Conservation (phyloP, 106 monocot genomes). For the Dioscorea dumetorum region DNA sequence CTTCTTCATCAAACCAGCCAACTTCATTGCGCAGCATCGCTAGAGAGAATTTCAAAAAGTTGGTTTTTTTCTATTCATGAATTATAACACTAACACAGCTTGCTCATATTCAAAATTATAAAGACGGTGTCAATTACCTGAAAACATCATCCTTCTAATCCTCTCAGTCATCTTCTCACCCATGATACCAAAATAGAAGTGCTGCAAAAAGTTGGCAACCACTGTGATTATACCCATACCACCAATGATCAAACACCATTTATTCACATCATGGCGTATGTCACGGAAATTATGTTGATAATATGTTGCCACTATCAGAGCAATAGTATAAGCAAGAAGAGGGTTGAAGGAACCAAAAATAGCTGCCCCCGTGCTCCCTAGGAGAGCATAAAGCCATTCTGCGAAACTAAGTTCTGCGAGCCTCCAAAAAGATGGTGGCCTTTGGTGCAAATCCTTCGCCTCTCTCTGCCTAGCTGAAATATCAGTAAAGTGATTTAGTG, state of each 20-base stretch:
- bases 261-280: constrained; percentile 73
- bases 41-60: constrained; percentile 17
- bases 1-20: constrained; percentile 99
- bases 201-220: constrained; percentile 95
- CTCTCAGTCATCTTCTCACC: constrained; percentile 99
- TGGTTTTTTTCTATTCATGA: too few relatives aligned
- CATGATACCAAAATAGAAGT: constrained; percentile 99
- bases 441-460: constrained; percentile 26
- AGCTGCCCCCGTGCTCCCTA: constrained; percentile 89
- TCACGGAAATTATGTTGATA: constrained; percentile 53
- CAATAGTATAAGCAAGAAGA: constrained; percentile 82
- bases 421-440: constrained; percentile 87
- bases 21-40: constrained; percentile 97
- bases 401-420: constrained; percentile 85
- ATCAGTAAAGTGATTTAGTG: constrained; percentile 49
- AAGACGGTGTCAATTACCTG: constrained; percentile 40
- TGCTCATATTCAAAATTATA: too few relatives aligned
- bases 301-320: constrained; percentile 82
- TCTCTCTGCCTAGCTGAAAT: constrained; percentile 33
- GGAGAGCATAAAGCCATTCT: constrained; percentile 97
- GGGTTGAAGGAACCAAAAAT: constrained; percentile 99
- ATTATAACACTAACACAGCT: too few relatives aligned
- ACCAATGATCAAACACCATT: constrained; percentile 90
- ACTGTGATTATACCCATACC: constrained; percentile 95
- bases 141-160: constrained; percentile 99